Base-by-base conservation (phyloP, 495 filamentous ascomycete genomes). In the Penicillium cosmopolitanum region DNA sequence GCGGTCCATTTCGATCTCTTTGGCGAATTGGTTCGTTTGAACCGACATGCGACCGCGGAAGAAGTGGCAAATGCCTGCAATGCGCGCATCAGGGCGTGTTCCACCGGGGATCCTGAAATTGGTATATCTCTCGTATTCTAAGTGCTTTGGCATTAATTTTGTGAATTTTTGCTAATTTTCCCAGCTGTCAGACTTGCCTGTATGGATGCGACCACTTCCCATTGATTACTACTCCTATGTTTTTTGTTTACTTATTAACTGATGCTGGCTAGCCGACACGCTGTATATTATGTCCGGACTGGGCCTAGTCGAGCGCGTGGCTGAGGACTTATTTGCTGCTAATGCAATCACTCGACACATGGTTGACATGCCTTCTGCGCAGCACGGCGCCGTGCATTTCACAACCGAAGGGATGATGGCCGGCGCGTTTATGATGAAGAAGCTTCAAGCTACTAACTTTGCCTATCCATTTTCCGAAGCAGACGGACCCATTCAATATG, bases 301-400 rank as follows among this genome's bases (percentile, higher is more conserved):
- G 9, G 70, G 70, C 16, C 63, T 77, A 4, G 61, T 77, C 5
- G 67, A 77, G 0, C 58, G 68, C 33, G 53, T 71, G 13, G 57
- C 55, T 16, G 71, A 73, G 11, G 55, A 71, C 34, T 10, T 58
- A 5, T 78, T 66, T 53, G 51, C 19, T 19, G 65, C 74, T 6
- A 78, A 78, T 53, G 63, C 60, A 2, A 64, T 74, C 25, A 78
- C 75, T 9, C 64, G 55, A 34, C 70, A 76, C 58, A 65, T 77
- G 65, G 67, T 68, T 15, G 52, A 60, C 28, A 67, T 70, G 63
- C 73, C 74, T 0, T 73, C 71, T 5, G 68, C 73, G 0, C 67
- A 70, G 51, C 74, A 77, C 62, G 75, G 75, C 11, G 73, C 68
- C n/a, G 40, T 77, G 28, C 75, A 77, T 38, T 77, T 77, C 46